These are phyloP conservation scores for Kitagawia praeruptora DNA, from an alignment of 129 eudicot genomes.

Conservation along the genomic window DNA sequence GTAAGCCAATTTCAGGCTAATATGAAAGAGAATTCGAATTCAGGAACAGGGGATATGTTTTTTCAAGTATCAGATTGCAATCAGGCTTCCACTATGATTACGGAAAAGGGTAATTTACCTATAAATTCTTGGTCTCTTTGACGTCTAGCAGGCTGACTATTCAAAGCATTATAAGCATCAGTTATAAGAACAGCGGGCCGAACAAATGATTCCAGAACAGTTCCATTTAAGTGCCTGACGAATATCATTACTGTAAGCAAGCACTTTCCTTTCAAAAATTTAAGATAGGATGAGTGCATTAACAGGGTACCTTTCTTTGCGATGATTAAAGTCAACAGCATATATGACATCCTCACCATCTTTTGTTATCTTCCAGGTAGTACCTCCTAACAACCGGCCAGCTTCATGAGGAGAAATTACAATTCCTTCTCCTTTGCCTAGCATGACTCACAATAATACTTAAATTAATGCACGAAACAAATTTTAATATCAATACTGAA, in stretches of 20 bases:
- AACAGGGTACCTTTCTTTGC: slow-evolving; percentile 68
- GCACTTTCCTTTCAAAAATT: not conserved
- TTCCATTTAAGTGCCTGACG: slow-evolving; percentile 91
- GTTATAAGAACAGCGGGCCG: slow-evolving; percentile 96
- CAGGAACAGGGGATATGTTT: not conserved
- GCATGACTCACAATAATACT: slow-evolving; percentile 5
- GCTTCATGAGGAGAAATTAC: slow-evolving; percentile 97
- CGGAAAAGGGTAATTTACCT: slow-evolving; percentile 28
- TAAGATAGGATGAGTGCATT: slow-evolving; percentile 7
- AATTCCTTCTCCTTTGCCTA: slow-evolving; percentile 97
- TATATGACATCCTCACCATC: slow-evolving; percentile 98
- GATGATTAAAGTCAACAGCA: slow-evolving; percentile 96
- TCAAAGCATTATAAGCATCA: slow-evolving; percentile 92
- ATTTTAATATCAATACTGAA: not conserved
- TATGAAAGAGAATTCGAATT: not conserved
- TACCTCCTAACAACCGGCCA: slow-evolving; percentile 94
- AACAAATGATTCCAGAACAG: slow-evolving; percentile 84
- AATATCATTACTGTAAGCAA: slow-evolving; percentile 15
- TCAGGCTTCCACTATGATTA: not conserved
- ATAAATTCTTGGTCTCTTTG: slow-evolving; percentile 95
- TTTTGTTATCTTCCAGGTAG: slow-evolving; percentile 89
- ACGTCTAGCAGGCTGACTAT: slow-evolving; percentile 85
- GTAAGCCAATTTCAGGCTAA: not conserved
- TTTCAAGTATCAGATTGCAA: not conserved
- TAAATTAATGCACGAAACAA: not conserved